Base-by-base conservation (phyloP, 2,329 filamentous ascomycete genomes). In the Colletotrichum liriopes region DNA sequence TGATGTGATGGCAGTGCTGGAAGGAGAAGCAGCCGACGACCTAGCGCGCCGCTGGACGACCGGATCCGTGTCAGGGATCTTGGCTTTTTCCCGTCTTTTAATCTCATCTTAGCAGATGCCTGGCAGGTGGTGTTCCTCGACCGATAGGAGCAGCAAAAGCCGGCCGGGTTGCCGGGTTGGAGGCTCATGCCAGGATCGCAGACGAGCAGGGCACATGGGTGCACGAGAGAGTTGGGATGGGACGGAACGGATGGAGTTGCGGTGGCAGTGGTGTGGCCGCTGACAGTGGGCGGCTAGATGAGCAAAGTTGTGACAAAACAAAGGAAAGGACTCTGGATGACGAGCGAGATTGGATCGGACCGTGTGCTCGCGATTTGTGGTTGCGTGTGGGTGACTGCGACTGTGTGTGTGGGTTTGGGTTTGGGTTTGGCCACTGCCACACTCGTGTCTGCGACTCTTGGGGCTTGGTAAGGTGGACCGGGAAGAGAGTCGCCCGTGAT, bases 1-100 rank as follows among this genome's bases (percentile, higher is more conserved):
- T 12, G 29, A 32, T 47, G n/a, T n/a, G 45, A 69, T 69, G 65
- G 70, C 70, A 32, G 70, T 72, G 70, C 70, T 72, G 70, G 70
- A 72, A 72, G 43, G 47, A 49, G 49, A 60, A 43, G 39, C n/a
- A 70, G 47, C 66, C 70, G 65, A 70, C 59, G 26, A 32, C 26
- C 66, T 70, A 64, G 54, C 52, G 63, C 35, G 35, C 45, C 16
- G 66, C 41, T 37, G 43, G n/a, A 29, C 39, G 23, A 14, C 37
- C 32, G 49, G 49, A 52, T 35, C 35, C 41, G 65, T 72, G 69
- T 54, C 69, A 69, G 65, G 65, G 52, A 56, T 56, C 20, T 56
- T 39, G 20, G 52, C 11, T 20, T 9, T 55, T n/a, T 5, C 14
- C 14, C 52, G 1, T 55, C 16, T 7, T n/a, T 35, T 55, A 2